These are phyloP conservation scores for Keithomyces neogunnii DNA, from an alignment of 2,329 filamentous ascomycete genomes.

Conservation along the genomic window DNA sequence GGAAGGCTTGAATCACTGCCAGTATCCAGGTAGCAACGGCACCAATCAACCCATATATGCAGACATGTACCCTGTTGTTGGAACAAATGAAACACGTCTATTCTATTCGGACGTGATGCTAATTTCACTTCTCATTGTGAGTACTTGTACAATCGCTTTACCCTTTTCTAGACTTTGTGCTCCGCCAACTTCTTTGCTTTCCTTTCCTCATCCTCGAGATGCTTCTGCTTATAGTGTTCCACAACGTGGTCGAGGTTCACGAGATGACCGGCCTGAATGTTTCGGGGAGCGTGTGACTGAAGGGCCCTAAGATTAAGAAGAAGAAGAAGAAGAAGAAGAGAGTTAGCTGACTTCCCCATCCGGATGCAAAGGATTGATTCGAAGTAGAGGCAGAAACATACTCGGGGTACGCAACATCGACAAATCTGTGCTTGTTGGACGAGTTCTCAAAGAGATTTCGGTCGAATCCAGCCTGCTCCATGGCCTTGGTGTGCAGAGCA, in stretches of 20 bases:
- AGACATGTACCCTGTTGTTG: background rate
- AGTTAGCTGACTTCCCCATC: too few relatives aligned
- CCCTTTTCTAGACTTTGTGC: constrained; percentile 24
- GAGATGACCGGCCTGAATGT: constrained; percentile 46
- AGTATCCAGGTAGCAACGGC: too few relatives aligned
- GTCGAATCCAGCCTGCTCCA: constrained; percentile 50
- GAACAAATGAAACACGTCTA: constrained; percentile 1
- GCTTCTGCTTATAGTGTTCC: constrained; percentile 47
- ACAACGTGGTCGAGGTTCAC: constrained; percentile 47
- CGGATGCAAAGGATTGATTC: too few relatives aligned
- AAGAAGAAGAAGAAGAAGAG: too few relatives aligned
- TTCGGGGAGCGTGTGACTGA: constrained; percentile 40
- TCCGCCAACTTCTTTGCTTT: constrained; percentile 40
- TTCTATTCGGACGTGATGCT: background rate
- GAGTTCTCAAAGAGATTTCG: constrained; percentile 44
- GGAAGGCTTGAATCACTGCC: too few relatives aligned
- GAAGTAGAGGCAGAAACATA: constrained; percentile 26
- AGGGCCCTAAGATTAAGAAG: constrained; percentile 31
- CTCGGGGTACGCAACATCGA: constrained; percentile 51
- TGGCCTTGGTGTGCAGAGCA: constrained; percentile 38
- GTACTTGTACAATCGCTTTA: background rate
- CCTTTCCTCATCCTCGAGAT: constrained; percentile 45
- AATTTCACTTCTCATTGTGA: background rate
- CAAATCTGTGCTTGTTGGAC: constrained; percentile 32
- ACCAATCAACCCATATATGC: too few relatives aligned